Conservation (phyloP, 345 rosid genomes). For the Pugionium cornutum region DNA sequence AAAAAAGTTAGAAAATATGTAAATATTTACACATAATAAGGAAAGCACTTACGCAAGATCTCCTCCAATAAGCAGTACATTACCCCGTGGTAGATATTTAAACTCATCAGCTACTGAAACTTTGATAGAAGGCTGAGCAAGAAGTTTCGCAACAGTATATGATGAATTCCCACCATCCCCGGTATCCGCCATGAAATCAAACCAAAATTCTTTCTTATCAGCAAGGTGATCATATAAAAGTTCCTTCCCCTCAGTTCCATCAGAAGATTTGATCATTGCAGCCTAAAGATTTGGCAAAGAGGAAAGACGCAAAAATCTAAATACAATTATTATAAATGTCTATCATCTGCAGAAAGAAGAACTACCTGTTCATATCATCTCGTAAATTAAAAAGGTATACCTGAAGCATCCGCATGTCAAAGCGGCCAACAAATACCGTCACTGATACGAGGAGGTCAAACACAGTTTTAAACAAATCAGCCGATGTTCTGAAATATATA, state of each 20-base stretch:
- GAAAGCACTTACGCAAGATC: conserved; percentile 83
- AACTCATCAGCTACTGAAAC: conserved; percentile 48
- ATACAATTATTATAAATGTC: background rate
- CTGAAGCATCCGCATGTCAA: conserved; percentile 99
- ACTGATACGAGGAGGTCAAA: conserved; percentile 96
- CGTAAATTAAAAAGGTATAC: conserved; percentile 39
- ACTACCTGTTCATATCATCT: background rate
- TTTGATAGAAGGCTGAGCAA: conserved; percentile 72
- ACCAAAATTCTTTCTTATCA: conserved; percentile 78
- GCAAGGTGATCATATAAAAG: conserved; percentile 68
- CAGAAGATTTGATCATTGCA: conserved; percentile 64
- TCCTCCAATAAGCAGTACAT: conserved; percentile 82
- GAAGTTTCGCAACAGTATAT: conserved; percentile 72
- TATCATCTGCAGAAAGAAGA: background rate
- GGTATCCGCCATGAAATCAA: conserved; percentile 95
- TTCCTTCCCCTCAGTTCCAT: conserved; percentile 54
- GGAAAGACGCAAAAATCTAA: background rate
- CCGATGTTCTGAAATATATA: conserved; percentile 77
- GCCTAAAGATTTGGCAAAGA: conserved; percentile 51
- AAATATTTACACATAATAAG: background rate
- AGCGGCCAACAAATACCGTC: conserved; percentile 89
- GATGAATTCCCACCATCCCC: conserved; percentile 98
- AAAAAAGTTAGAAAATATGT: conserved; percentile 16
- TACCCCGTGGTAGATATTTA: conserved; percentile 58
- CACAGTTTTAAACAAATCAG: conserved; percentile 90